Conservation (phyloP, 306 rosid genomes). For the Vachellia collinsii region DNA sequence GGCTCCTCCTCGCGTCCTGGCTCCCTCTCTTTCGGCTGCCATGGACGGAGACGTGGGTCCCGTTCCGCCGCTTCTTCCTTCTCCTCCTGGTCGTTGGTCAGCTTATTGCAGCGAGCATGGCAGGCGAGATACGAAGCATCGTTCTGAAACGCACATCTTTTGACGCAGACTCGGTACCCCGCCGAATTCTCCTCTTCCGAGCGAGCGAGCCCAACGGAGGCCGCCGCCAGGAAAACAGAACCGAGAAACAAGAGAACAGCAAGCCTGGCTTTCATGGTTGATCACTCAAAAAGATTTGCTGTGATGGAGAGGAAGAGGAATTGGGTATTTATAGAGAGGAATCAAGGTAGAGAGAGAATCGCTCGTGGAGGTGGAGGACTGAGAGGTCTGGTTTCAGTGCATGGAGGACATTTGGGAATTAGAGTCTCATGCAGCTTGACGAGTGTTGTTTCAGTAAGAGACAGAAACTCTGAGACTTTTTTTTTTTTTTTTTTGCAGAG, state of each 20-base stretch:
- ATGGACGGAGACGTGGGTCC: too few species aligned
- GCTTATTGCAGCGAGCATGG: conserved; percentile 22
- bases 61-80: neutral
- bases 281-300: neutral
- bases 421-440: conserved; percentile 34
- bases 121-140: neutral
- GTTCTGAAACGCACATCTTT: neutral
- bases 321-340: conserved; percentile 24
- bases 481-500: neutral
- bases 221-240: conserved; percentile 31
- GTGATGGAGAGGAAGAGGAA: neutral
- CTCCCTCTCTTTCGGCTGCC: too few species aligned
- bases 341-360: neutral
- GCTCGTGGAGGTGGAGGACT: too few species aligned
- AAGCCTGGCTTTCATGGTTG: conserved; percentile 24
- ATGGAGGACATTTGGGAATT: neutral
- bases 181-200: neutral
- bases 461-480: neutral
- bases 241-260: conserved; percentile 37
- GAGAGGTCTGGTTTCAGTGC: neutral
- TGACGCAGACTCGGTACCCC: neutral
- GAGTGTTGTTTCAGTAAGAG: conserved; percentile 36
- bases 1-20: too few species aligned
- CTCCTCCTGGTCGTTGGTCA: neutral
- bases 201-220: neutral